Percentiles rank a stretch among this genome's conserved stretches.
Evolutionary conservation across 1,284 basidiomycete species (phyloP).

Genomic region (Kalmanozyma brasiliensis): DNA sequence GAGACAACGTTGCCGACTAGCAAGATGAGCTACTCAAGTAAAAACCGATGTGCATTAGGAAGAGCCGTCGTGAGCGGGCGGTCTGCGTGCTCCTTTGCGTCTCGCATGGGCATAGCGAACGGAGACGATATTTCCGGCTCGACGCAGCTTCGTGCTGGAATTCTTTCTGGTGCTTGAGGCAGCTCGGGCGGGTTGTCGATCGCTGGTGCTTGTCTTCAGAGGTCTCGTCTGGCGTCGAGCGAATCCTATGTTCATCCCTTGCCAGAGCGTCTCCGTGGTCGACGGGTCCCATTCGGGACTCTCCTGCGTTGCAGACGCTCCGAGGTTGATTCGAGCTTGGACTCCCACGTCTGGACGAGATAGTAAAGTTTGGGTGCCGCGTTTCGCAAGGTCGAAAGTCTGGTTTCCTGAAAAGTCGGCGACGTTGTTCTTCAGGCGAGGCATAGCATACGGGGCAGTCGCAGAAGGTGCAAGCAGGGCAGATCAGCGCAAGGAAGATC

Average conservation of each 20-base stretch:
- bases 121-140: slow-evolving; percentile 20
- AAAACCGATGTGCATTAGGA: slow-evolving; percentile 66
- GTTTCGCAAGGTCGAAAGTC: slow-evolving; percentile 54
- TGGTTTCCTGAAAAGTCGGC: slow-evolving; percentile 54
- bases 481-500: background rate
- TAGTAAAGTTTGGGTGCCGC: slow-evolving; percentile 52
- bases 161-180: slow-evolving; percentile 32
- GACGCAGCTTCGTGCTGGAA: slow-evolving; percentile 24
- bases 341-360: slow-evolving; percentile 38
- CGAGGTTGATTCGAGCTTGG: slow-evolving; percentile 51
- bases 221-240: slow-evolving; percentile 39
- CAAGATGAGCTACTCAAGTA: slow-evolving; percentile 63
- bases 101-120: slow-evolving; percentile 32
- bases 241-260: slow-evolving; percentile 54
- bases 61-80: slow-evolving; percentile 68
- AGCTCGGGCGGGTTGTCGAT: slow-evolving; percentile 9
- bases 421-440: slow-evolving; percentile 1
- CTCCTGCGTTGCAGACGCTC: slow-evolving; percentile 48
- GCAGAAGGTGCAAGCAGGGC: background rate
- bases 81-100: slow-evolving; percentile 56
- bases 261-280: slow-evolving; percentile 44
- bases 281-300: slow-evolving; percentile 32
- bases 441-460: background rate
- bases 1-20: slow-evolving; percentile 31
- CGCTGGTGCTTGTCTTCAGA: slow-evolving; percentile 36